A percentile compares a stretch with the other conserved stretches of the same genome.
These are phyloP conservation scores for Aquilaria sinensis DNA, from an alignment of 345 rosid genomes.

Conservation along the genomic window DNA sequence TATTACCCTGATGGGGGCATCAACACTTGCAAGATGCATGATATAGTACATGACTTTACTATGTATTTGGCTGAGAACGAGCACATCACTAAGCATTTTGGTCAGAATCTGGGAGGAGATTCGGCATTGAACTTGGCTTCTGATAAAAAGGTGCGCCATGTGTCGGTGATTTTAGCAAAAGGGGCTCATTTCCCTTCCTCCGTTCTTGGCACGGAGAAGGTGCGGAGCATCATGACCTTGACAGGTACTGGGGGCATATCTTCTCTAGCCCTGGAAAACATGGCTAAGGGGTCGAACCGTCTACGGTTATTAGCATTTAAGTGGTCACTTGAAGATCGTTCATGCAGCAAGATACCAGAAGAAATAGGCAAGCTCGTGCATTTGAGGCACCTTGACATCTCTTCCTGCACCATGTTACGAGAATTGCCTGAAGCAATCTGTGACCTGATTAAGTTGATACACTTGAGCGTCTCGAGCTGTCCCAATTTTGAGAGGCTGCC, in stretches of 20 bases:
- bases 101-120: neutral
- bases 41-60: constrained; percentile 1
- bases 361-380: neutral
- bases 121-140: neutral
- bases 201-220: neutral
- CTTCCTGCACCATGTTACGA: too few relatives aligned
- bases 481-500: too few relatives aligned
- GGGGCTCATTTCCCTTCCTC: neutral
- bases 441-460: too few relatives aligned
- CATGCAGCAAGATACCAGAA: neutral
- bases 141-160: neutral
- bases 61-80: neutral
- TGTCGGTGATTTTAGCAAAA: too few relatives aligned
- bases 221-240: neutral
- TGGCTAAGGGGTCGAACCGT: neutral
- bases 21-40: neutral
- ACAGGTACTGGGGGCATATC: too few relatives aligned
- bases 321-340: too few relatives aligned
- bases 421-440: too few relatives aligned
- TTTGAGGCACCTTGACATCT: neutral
- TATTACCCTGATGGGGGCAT: neutral
- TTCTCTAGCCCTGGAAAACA: neutral
- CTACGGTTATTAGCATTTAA: neutral
- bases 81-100: neutral
- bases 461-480: too few relatives aligned